A percentile compares a stretch with the other conserved stretches of the same genome.
phyloP scores from a whole-genome alignment of 192 early-diverging fungal species.

The Helicostylum pulchrum region DNA sequence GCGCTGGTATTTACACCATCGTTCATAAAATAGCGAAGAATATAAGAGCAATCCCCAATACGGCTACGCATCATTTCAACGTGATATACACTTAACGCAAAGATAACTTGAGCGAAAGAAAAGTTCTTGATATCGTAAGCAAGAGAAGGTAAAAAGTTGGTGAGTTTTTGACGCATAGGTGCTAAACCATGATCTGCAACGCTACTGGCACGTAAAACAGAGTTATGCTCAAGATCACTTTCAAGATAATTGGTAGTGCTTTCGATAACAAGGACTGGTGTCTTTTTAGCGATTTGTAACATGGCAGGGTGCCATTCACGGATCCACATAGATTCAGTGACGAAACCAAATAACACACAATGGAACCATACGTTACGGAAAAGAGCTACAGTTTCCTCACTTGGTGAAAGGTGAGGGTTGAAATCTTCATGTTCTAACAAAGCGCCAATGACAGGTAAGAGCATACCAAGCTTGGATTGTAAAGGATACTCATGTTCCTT shows the following conservation, averaged over 20 bases:
- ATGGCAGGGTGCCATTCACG: slow-evolving; percentile 72
- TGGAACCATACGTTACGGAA: slow-evolving; percentile 95
- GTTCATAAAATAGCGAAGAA: slow-evolving; percentile 84
- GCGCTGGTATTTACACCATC: slow-evolving; percentile 76
- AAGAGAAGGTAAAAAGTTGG: slow-evolving; percentile 53
- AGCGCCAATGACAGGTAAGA: slow-evolving; percentile 59
- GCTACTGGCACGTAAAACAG: slow-evolving; percentile 64
- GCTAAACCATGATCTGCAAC: slow-evolving; percentile 44
- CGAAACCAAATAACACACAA: slow-evolving; percentile 73
- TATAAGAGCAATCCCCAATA: slow-evolving; percentile 64
- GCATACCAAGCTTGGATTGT: slow-evolving; percentile 49
- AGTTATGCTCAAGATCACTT: slow-evolving; percentile 83
- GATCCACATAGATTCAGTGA: slow-evolving; percentile 70
- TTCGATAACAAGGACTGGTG: slow-evolving; percentile 78
- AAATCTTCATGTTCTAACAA: slow-evolving; percentile 60
- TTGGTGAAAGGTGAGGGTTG: slow-evolving; percentile 50
- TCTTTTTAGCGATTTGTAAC: slow-evolving; percentile 72
- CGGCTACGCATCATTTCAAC: slow-evolving; percentile 77
- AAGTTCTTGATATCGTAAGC: slow-evolving; percentile 55
- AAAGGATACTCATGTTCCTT: slow-evolving; percentile 43
- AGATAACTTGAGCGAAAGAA: slow-evolving; percentile 72
- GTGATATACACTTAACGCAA: slow-evolving; percentile 79
- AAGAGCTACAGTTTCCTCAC: slow-evolving; percentile 59
- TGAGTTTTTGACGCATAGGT: slow-evolving; percentile 55
- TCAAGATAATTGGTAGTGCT: slow-evolving; percentile 75